Base-by-base conservation (phyloP, 345 rosid genomes). In the Brassica incana region DNA sequence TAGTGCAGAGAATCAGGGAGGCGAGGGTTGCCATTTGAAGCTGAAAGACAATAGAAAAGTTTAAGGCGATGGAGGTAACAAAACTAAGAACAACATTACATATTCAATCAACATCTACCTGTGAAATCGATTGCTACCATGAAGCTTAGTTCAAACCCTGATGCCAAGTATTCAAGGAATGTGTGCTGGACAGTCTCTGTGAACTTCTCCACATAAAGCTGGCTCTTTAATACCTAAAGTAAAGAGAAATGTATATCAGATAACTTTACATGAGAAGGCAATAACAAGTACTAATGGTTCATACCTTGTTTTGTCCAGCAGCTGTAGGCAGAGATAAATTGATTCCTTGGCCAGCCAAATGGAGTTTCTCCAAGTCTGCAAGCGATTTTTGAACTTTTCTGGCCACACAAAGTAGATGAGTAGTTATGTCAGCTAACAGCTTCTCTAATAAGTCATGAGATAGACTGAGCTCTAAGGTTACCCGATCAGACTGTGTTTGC, bases 81-180 rank as follows among this genome's bases (percentile, higher is more conserved):
- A 52, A 43, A 43, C 50, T 43, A 43, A 45, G 2, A 38, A 7
- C 43, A 38, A 38, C 43, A 38, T 38, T 6, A 38, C 58, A 5
- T 52, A 52, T 52, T n/a, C 2, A n/a, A 3, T 52, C 58, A 52
- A 50, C 33, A 9, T 33, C 61, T 85, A 94, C 98, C 97, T 27
- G 98, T 94, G 83, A 90, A 94, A 88, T 94, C 98, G 77, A 94
- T 78, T 78, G 98, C 98, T 84, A 91, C 93, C 97, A 94, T 94
- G 88, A 92, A 92, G 84, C 87, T 92, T 59, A 94, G 86, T 80
- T 94, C 93, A 60, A 85, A 94, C 59, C 98, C 98, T 38, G 83
- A 90, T 63, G 87, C 88, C 87, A 92, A 78, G 86, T 92, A 94
- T 85, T 94, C 98, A 72, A 94, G 86, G 84, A 94, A 94, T 63